Percentiles rank a stretch among this genome's conserved stretches.
Evolutionary conservation across 2,329 filamentous ascomycete species (phyloP).

Genomic region (Coniochaeta sp.): DNA sequence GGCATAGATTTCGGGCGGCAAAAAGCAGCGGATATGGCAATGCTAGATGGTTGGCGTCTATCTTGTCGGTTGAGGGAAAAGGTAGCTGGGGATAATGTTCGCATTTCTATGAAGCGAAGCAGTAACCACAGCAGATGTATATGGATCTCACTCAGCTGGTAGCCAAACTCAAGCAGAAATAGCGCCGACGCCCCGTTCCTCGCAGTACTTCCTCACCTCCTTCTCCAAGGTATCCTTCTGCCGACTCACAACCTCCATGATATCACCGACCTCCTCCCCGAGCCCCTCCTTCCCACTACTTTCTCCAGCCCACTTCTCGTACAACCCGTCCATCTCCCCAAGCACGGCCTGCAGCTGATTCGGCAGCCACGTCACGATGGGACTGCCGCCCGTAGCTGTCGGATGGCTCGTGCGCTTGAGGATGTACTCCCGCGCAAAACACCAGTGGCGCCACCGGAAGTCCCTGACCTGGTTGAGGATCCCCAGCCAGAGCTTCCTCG

Average conservation of each 20-base stretch:
- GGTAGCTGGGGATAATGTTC: too few species aligned
- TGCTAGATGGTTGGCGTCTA: neutral
- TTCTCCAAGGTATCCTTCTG: slow-evolving; percentile 62
- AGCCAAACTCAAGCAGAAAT: neutral
- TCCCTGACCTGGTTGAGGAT: slow-evolving; percentile 70
- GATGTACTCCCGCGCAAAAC: slow-evolving; percentile 79
- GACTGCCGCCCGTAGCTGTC: slow-evolving; percentile 72
- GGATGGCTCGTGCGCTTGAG: slow-evolving; percentile 70
- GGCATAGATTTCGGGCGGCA: too few species aligned
- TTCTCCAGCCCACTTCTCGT: slow-evolving; percentile 34
- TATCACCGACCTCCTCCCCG: slow-evolving; percentile 41
- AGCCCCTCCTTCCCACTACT: slow-evolving; percentile 31
- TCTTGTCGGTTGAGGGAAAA: too few species aligned
- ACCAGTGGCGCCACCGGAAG: slow-evolving; percentile 81
- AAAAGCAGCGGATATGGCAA: neutral
- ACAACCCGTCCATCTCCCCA: slow-evolving; percentile 58
- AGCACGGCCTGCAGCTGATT: slow-evolving; percentile 74
- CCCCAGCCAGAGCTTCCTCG: slow-evolving; percentile 54
- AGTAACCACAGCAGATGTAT: too few species aligned
- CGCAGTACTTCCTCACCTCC: slow-evolving; percentile 71
- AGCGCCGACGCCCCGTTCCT: slow-evolving; percentile 52
- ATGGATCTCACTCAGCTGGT: too few species aligned
- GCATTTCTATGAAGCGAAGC: too few species aligned
- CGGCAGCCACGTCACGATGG: slow-evolving; percentile 78
- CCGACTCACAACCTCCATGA: slow-evolving; percentile 59